These are phyloP conservation scores for Smallanthus sonchifolius DNA, from an alignment of 129 eudicot species.

Conservation along the genomic window DNA sequence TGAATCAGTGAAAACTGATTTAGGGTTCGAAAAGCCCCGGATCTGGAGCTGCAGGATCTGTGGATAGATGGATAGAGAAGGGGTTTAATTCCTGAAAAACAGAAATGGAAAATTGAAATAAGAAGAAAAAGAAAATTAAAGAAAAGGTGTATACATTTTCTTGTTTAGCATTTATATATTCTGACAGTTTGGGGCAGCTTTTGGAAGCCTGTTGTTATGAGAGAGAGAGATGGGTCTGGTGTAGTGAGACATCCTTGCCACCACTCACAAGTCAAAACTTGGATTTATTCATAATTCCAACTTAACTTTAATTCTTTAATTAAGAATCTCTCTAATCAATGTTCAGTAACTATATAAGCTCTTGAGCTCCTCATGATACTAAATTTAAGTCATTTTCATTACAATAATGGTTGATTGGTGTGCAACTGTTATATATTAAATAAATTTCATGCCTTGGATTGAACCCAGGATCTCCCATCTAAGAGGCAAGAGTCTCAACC, in stretches of 20 bases:
- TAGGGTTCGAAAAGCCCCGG: slow-evolving; percentile 29
- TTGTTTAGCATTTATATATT: slow-evolving; percentile 46
- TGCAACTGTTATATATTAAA: neutral
- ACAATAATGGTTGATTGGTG: slow-evolving; percentile 1
- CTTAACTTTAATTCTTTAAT: neutral
- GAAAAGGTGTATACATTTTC: slow-evolving; percentile 27
- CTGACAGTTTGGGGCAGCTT: slow-evolving; percentile 39
- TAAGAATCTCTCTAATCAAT: slow-evolving; percentile 10
- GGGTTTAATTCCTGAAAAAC: slow-evolving; percentile 24
- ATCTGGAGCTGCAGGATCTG: slow-evolving; percentile 51
- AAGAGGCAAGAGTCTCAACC: too few species aligned
- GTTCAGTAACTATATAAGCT: neutral
- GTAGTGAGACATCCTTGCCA: slow-evolving; percentile 38
- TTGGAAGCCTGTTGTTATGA: slow-evolving; percentile 26
- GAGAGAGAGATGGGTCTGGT: slow-evolving; percentile 13
- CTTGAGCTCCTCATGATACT: neutral
- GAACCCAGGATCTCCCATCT: too few species aligned
- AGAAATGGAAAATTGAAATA: slow-evolving; percentile 20
- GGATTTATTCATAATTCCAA: slow-evolving; percentile 17
- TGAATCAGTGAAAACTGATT: slow-evolving; percentile 23
- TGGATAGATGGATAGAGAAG: slow-evolving; percentile 26
- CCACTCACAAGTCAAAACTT: slow-evolving; percentile 44
- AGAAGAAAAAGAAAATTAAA: slow-evolving; percentile 14
- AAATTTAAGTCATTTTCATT: neutral
- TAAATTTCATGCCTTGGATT: too few species aligned